These are phyloP conservation scores for Rhizopus delemar DNA, from an alignment of 371 early-diverging fungal species.

Conservation along the genomic window DNA sequence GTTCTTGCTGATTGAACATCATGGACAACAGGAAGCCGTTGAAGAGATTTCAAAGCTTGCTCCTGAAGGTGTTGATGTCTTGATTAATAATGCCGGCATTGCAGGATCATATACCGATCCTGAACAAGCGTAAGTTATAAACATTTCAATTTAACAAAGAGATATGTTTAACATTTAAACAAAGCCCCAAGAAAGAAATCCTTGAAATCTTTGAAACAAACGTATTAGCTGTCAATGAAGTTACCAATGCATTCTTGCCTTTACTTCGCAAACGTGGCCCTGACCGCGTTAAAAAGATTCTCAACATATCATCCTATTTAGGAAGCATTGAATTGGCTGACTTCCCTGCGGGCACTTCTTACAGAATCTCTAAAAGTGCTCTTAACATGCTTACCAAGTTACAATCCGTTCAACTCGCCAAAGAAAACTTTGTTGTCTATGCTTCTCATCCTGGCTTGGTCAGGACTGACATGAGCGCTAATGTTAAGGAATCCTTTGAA, in stretches of 20 bases:
- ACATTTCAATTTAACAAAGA: too few species aligned
- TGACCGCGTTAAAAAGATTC: constrained; percentile 13
- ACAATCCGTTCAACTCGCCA: constrained; percentile 7
- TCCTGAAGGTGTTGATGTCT: constrained; percentile 18
- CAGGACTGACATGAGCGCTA: constrained; percentile 17
- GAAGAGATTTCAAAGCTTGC: too few species aligned
- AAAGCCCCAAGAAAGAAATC: neutral
- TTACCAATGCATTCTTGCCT: constrained; percentile 16
- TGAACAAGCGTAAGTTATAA: too few species aligned
- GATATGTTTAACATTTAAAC: too few species aligned
- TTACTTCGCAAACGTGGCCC: constrained; percentile 16
- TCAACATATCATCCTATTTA: constrained; percentile 15
- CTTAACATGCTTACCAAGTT: constrained; percentile 16
- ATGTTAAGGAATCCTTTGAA: too few species aligned
- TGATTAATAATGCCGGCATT: constrained; percentile 43
- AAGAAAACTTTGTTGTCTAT: constrained; percentile 16
- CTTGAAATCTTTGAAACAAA: constrained; percentile 3
- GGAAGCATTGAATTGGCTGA: constrained; percentile 8
- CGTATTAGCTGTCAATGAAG: constrained; percentile 2
- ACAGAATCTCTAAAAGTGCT: constrained; percentile 19
- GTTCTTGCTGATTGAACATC: too few species aligned
- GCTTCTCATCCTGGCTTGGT: constrained; percentile 25
- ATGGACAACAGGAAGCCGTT: too few species aligned
- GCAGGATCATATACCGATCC: too few species aligned
- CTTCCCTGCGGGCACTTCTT: constrained; percentile 2